Percentiles rank a stretch among this genome's conserved stretches.
phyloP scores from a whole-genome alignment of 1,139 yeast species.

The Pichia inconspicua region DNA sequence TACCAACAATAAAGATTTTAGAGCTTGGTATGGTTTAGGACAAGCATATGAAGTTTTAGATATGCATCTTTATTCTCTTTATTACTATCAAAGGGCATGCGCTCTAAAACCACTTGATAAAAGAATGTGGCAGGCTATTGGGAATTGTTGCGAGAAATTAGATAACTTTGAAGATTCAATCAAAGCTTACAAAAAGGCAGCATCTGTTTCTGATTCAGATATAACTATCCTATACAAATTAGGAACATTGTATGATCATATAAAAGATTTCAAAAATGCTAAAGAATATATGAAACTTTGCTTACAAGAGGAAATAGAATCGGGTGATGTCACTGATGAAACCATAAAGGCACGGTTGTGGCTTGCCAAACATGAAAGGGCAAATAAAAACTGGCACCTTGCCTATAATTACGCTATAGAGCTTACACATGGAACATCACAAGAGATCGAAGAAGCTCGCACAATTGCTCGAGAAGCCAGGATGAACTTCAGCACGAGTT shows the following conservation, averaged over 20 bases:
- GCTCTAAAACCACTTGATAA: slow-evolving; percentile 82
- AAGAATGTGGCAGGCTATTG: slow-evolving; percentile 96
- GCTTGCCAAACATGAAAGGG: slow-evolving; percentile 69
- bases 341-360: slow-evolving; percentile 78
- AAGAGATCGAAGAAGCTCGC: slow-evolving; percentile 85
- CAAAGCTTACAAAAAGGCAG: slow-evolving; percentile 49
- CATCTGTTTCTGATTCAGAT: slow-evolving; percentile 38
- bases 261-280: slow-evolving; percentile 47
- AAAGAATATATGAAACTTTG: slow-evolving; percentile 65
- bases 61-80: slow-evolving; percentile 87
- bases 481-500: slow-evolving; percentile 18
- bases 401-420: slow-evolving; percentile 74
- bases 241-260: slow-evolving; percentile 59
- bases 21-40: slow-evolving; percentile 98
- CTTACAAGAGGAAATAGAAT: slow-evolving; percentile 50
- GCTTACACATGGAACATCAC: slow-evolving; percentile 69
- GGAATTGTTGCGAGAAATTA: slow-evolving; percentile 79
- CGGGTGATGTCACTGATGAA: slow-evolving; percentile 67
- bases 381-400: slow-evolving; percentile 47
- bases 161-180: slow-evolving; percentile 61
- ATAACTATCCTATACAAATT: slow-evolving; percentile 54
- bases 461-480: slow-evolving; percentile 70
- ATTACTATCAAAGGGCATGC: slow-evolving; percentile 89
- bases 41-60: slow-evolving; percentile 97
- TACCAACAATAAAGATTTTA: slow-evolving; percentile 77